Percentiles rank a stretch among this genome's conserved stretches.
These are phyloP conservation scores for Pseudocercospora macadamiae DNA, from an alignment of 2,329 filamentous ascomycete genomes.

Conservation along the genomic window DNA sequence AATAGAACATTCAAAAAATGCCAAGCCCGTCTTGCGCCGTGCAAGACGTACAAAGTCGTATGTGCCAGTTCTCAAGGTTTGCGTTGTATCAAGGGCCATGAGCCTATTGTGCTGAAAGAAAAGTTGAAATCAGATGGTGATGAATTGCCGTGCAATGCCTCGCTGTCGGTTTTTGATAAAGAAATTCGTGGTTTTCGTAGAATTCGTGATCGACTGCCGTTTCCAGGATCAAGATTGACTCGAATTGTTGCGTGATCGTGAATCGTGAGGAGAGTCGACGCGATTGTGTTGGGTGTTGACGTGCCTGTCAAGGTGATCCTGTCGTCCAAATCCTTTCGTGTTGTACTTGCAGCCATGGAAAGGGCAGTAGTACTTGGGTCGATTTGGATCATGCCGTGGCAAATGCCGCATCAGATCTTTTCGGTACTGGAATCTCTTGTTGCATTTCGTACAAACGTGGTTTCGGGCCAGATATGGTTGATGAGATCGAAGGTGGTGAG, in stretches of 20 bases:
- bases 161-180: background rate
- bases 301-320: conserved; percentile 29
- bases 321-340: conserved; percentile 25
- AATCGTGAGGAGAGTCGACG: conserved; percentile 17
- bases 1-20: background rate
- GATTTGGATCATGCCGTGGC: conserved; percentile 28
- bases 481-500: conserved; percentile 28
- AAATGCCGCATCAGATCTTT: conserved; percentile 28
- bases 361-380: conserved; percentile 22
- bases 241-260: background rate
- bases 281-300: conserved; percentile 23
- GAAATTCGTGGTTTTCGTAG: background rate
- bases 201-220: background rate
- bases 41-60: background rate
- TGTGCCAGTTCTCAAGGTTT: too few relatives aligned
- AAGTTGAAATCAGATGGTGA: background rate
- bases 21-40: too few relatives aligned
- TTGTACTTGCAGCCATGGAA: conserved; percentile 26
- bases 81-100: background rate
- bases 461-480: conserved; percentile 24
- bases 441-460: conserved; percentile 25
- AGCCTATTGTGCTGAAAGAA: background rate
- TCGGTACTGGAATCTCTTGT: conserved; percentile 29
- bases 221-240: background rate
- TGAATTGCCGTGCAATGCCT: background rate